Conservation (phyloP, 2,329 filamentous ascomycete species). For the Rhynchosporium agropyri region DNA sequence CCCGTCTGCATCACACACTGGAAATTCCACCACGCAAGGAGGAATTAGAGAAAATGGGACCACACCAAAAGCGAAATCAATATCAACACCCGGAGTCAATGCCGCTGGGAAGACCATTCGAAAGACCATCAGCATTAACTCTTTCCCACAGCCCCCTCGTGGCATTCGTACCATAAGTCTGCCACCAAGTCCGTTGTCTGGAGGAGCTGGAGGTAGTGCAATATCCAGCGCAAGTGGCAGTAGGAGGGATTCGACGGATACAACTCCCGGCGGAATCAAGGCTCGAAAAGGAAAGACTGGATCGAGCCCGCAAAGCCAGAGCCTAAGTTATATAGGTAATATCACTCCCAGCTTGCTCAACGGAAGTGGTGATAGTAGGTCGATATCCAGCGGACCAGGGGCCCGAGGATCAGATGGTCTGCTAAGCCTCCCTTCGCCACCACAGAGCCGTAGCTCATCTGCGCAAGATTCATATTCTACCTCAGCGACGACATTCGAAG, state of each 20-base stretch:
- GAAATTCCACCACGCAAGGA: slow-evolving; percentile 52
- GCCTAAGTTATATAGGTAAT: slow-evolving; percentile 43
- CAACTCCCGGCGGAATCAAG: slow-evolving; percentile 32
- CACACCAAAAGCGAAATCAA: slow-evolving; percentile 58
- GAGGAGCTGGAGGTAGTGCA: slow-evolving; percentile 43
- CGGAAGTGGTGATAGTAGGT: slow-evolving; percentile 75
- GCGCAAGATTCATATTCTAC: slow-evolving; percentile 92
- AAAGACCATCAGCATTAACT: slow-evolving; percentile 90
- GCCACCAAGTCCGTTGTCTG: slow-evolving; percentile 62
- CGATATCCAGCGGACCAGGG: slow-evolving; percentile 62
- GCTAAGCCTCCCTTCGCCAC: slow-evolving; percentile 77
- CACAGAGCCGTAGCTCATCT: slow-evolving; percentile 88
- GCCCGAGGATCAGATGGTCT: slow-evolving; percentile 73
- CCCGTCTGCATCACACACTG: slow-evolving; percentile 59
- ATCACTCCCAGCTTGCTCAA: slow-evolving; percentile 76
- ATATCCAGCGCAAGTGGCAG: slow-evolving; percentile 21
- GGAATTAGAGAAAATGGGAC: slow-evolving; percentile 55
- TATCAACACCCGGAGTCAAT: slow-evolving; percentile 57
- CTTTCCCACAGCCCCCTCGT: slow-evolving; percentile 87
- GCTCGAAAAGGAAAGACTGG: slow-evolving; percentile 39
- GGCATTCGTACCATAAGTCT: slow-evolving; percentile 61
- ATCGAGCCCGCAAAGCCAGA: slow-evolving; percentile 42
- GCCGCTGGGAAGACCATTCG: slow-evolving; percentile 70
- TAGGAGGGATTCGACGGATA: slow-evolving; percentile 36
- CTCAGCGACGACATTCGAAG: slow-evolving; percentile 86